Conservation (phyloP, 2,329 filamentous ascomycete species). For the Aspergillus ochraceus region DNA sequence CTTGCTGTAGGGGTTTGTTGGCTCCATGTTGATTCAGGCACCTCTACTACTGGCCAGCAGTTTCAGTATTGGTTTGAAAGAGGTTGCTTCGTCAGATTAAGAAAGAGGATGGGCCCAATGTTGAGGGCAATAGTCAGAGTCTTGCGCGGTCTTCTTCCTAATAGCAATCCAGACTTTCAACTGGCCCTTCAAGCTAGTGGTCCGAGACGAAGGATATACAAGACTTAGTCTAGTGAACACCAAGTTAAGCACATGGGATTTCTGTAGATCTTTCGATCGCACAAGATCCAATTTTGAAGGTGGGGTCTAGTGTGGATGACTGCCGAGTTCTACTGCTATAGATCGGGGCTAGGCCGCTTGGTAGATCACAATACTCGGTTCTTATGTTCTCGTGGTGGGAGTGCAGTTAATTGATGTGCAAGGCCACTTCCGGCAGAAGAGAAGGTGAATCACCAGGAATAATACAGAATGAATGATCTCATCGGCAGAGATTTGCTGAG, state of each 20-base stretch:
- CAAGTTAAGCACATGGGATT: neutral
- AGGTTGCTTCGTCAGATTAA: neutral
- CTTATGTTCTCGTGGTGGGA: neutral
- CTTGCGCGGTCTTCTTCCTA: neutral
- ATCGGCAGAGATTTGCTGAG: neutral
- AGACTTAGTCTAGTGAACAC: neutral
- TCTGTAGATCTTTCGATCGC: neutral
- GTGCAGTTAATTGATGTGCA: neutral
- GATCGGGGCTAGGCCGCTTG: neutral
- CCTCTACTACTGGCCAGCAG: slow-evolving; percentile 1
- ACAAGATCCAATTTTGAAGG: neutral
- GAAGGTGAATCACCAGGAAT: neutral
- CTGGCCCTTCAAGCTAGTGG: neutral
- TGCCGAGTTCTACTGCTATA: neutral
- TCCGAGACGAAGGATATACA: neutral
- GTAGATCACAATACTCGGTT: neutral
- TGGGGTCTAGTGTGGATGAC: neutral
- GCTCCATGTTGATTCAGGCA: slow-evolving; percentile 24
- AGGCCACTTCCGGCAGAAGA: neutral
- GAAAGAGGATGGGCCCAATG: neutral
- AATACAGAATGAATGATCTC: neutral
- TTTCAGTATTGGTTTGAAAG: neutral
- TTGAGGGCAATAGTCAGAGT: neutral
- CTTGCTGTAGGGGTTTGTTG: slow-evolving; percentile 29
- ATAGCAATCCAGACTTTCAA: neutral